phyloP scores from a whole-genome alignment of 1,139 yeast genomes.

The Candida frijolesensis region DNA sequence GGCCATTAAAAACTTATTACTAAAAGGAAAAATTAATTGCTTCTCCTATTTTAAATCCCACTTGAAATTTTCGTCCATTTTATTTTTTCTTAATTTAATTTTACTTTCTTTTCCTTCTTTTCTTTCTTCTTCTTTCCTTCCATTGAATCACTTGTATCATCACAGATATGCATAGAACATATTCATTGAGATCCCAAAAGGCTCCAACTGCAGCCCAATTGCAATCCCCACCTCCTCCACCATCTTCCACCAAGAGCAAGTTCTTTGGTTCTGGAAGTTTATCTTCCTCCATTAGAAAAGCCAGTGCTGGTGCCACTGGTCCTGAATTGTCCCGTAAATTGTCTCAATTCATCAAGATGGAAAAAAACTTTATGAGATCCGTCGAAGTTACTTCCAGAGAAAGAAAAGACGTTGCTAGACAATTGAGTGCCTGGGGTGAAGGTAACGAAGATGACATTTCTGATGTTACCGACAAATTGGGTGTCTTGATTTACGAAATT shows the following conservation, averaged over 20 bases:
- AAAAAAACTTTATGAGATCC: conserved; percentile 93
- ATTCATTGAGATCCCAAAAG: conserved; percentile 90
- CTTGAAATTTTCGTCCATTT: conserved; percentile 4
- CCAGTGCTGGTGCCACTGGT: conserved; percentile 91
- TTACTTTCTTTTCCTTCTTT: conserved; percentile 1
- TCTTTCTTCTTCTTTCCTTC: background rate
- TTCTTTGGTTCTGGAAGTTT: conserved; percentile 92
- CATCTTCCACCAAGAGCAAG: conserved; percentile 72
- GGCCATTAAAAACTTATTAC: conserved; percentile 2
- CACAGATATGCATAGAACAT: conserved; percentile 59
- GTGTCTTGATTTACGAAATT: conserved; percentile 92
- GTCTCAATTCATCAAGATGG: conserved; percentile 89
- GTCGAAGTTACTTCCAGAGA: conserved; percentile 92
- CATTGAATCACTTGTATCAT: too few relatives aligned
- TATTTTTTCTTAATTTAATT: background rate
- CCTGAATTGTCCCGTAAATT: conserved; percentile 94
- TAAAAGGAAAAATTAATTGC: conserved; percentile 1
- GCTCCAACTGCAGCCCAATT: conserved; percentile 97
- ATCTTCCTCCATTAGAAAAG: conserved; percentile 78
- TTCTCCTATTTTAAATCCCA: background rate
- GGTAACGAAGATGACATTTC: conserved; percentile 96
- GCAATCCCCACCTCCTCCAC: conserved; percentile 91
- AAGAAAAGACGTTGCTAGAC: conserved; percentile 96
- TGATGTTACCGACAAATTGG: conserved; percentile 95
- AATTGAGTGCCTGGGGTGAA: conserved; percentile 96